Evolutionary conservation across 148 eudicot species (phyloP).

Genomic region (Rhododendron vialii): DNA sequence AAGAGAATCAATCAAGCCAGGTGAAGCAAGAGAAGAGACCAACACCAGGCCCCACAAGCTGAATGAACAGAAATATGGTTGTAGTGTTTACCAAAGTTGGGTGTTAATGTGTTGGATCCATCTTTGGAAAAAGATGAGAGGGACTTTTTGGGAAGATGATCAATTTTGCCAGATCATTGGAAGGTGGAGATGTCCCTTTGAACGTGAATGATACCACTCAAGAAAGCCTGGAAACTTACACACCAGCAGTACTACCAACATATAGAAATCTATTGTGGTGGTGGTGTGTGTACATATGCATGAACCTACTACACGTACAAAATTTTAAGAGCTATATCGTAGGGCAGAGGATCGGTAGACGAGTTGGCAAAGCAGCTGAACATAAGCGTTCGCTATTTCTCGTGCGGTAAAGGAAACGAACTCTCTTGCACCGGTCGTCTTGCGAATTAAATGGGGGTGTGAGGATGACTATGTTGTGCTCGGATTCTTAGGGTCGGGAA

Average conservation of each 20-base stretch:
- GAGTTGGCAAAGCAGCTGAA: background rate
- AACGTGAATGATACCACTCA: constrained; percentile 1
- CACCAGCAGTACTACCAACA: background rate
- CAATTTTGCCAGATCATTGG: background rate
- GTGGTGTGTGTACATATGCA: background rate
- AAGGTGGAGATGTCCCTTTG: constrained; percentile 1
- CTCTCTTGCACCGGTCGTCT: background rate
- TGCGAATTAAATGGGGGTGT: background rate
- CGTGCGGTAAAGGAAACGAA: background rate
- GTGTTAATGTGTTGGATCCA: background rate
- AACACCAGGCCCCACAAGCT: background rate
- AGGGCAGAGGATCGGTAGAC: background rate
- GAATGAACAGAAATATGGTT: background rate
- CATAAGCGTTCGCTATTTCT: background rate
- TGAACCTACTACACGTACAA: background rate
- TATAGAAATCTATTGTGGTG: background rate
- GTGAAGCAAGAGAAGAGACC: background rate
- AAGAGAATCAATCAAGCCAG: background rate
- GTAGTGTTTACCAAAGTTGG: background rate
- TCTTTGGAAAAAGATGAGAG: background rate
- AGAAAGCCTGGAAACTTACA: background rate
- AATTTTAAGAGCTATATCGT: background rate
- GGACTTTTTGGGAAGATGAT: background rate
- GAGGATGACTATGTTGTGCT: background rate
- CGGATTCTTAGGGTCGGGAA: background rate